A percentile compares a stretch with the other conserved stretches of the same genome.
Conservation (phyloP, 2,329 filamentous ascomycete species). For the Geosmithia putterillii region DNA sequence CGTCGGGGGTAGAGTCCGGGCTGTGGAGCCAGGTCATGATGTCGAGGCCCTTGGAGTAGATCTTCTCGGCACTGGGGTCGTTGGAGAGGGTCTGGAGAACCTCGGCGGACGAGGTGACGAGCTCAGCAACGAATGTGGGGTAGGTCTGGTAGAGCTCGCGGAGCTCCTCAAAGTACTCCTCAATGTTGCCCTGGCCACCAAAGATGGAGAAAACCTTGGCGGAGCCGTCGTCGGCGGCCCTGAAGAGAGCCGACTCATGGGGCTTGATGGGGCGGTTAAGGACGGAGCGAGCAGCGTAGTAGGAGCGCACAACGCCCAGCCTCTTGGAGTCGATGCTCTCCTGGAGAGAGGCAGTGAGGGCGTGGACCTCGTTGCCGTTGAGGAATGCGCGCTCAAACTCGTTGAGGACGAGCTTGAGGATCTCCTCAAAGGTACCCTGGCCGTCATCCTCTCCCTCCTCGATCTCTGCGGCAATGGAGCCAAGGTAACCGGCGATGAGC, state of each 20-base stretch:
- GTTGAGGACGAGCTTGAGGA: conserved; percentile 82
- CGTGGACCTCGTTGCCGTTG: conserved; percentile 91
- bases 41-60: conserved; percentile 94
- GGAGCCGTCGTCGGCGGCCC: conserved; percentile 72
- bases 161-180: conserved; percentile 98
- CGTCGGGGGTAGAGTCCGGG: conserved; percentile 79
- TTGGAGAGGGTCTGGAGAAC: conserved; percentile 76
- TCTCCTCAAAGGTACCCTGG: conserved; percentile 81
- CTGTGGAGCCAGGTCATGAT: conserved; percentile 88
- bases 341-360: conserved; percentile 70
- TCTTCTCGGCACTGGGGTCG: conserved; percentile 80
- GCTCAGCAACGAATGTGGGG: conserved; percentile 76
- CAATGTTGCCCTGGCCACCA: conserved; percentile 95
- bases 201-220: conserved; percentile 90
- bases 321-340: conserved; percentile 90
- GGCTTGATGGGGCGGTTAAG: conserved; percentile 77
- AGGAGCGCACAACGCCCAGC: conserved; percentile 75
- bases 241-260: conserved; percentile 85
- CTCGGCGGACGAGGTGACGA: conserved; percentile 70
- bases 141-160: conserved; percentile 87
- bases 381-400: conserved; percentile 96
- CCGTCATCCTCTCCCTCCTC: conserved; percentile 85
- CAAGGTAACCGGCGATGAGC: conserved; percentile 86
- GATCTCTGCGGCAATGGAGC: conserved; percentile 77
- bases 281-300: conserved; percentile 80